Percentiles rank a stretch among this genome's conserved stretches.
Evolutionary conservation across 148 eudicot genomes (phyloP).

Genomic region (Camellia sinensis): DNA sequence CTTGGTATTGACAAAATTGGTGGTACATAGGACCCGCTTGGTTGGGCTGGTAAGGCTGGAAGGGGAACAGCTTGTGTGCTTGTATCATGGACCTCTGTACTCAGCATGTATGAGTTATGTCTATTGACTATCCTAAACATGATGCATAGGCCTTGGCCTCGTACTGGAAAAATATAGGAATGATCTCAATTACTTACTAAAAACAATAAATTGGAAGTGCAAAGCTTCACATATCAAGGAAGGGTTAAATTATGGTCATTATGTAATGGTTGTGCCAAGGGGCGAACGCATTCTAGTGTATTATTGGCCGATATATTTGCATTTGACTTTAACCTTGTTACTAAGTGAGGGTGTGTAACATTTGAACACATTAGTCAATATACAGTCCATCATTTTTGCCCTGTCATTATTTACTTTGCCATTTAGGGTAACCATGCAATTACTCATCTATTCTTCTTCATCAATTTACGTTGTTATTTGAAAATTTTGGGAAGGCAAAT

Average conservation of each 20-base stretch:
- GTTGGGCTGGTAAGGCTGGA: not conserved
- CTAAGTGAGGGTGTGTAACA: not conserved
- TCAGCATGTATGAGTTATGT: not conserved
- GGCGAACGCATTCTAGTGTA: not conserved
- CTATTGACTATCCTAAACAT: not conserved
- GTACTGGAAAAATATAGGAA: not conserved
- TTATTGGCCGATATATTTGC: not conserved
- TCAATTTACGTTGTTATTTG: not conserved
- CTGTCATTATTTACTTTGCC: not conserved
- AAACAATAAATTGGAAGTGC: not conserved
- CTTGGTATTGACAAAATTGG: not conserved
- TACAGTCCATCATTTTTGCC: not conserved
- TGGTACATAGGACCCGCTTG: not conserved
- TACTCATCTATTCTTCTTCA: not conserved
- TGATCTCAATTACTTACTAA: not conserved
- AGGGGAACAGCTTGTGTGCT: too few species aligned
- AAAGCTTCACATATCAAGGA: not conserved
- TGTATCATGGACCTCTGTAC: not conserved
- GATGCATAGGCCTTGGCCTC: constrained; percentile 2
- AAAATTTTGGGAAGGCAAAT: not conserved
- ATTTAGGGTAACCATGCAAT: not conserved
- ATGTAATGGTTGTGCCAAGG: not conserved
- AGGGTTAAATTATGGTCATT: not conserved
- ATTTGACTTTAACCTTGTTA: not conserved
- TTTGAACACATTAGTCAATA: not conserved